Conservation (phyloP, 2,329 filamentous ascomycete genomes). For the Diaporthe nobilis region DNA sequence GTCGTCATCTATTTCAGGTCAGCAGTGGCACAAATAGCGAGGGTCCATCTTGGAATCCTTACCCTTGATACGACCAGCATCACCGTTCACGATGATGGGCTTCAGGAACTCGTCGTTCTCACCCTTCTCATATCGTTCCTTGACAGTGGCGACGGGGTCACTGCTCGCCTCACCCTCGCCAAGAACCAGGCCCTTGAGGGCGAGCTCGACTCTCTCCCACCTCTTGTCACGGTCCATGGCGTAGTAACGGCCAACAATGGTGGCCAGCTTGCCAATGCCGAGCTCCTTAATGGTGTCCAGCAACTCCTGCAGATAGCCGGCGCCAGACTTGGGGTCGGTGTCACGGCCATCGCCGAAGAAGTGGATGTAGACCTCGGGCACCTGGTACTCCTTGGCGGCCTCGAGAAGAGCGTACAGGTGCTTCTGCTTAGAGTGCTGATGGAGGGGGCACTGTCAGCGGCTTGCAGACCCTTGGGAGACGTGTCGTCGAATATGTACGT, state of each 20-base stretch:
- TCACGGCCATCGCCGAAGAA: slow-evolving; percentile 99
- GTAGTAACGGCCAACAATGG: slow-evolving; percentile 95
- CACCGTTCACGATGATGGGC: slow-evolving; percentile 93
- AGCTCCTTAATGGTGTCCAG: slow-evolving; percentile 86
- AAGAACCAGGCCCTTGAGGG: slow-evolving; percentile 85
- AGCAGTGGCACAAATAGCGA: background rate
- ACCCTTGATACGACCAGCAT: slow-evolving; percentile 89
- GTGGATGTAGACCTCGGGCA: slow-evolving; percentile 96
- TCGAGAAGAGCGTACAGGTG: slow-evolving; percentile 90
- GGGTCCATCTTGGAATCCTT: slow-evolving; percentile 46
- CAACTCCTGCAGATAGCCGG: slow-evolving; percentile 89
- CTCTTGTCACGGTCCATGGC: slow-evolving; percentile 99
- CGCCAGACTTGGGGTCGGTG: slow-evolving; percentile 95
- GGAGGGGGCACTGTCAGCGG: background rate
- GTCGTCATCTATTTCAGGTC: slow-evolving; percentile 77
- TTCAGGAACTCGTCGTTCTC: slow-evolving; percentile 99
- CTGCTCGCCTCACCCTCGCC: slow-evolving; percentile 89
- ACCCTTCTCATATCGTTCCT: slow-evolving; percentile 86
- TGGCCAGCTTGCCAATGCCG: slow-evolving; percentile 88
- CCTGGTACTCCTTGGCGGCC: slow-evolving; percentile 88
- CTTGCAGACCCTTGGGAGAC: background rate
- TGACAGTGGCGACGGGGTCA: slow-evolving; percentile 89
- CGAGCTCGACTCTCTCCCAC: slow-evolving; percentile 95
- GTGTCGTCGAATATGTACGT: slow-evolving; percentile 49
- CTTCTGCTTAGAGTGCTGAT: slow-evolving; percentile 90